Evolutionary conservation across 345 rosid genomes (phyloP).

Genomic region (Microcos paniculata): DNA sequence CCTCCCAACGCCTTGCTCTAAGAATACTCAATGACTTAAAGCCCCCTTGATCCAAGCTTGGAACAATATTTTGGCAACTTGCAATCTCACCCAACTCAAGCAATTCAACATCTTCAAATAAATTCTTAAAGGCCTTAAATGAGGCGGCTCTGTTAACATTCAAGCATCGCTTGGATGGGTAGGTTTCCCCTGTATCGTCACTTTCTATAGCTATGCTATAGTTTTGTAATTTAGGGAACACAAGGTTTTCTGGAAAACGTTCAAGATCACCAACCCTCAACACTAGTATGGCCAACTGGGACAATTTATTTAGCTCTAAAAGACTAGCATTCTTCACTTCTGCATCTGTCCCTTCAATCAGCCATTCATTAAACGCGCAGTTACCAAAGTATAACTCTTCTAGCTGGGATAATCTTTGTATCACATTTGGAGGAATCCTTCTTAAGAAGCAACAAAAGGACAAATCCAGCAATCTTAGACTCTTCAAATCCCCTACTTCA

Average conservation of each 20-base stretch:
- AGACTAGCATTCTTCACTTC: background rate
- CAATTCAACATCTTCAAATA: background rate
- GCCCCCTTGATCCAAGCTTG: background rate
- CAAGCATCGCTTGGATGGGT: background rate
- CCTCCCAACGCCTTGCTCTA: background rate
- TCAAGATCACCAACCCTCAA: background rate
- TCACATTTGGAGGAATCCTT: background rate
- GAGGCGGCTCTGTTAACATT: background rate
- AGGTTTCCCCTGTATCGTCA: background rate
- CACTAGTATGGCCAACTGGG: background rate
- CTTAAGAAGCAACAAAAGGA: background rate
- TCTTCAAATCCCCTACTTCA: too few species aligned
- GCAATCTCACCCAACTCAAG: background rate
- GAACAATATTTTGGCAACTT: background rate
- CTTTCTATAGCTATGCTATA: background rate
- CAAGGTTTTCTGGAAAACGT: background rate
- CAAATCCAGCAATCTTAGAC: conserved; percentile 15
- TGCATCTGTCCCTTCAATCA: too few species aligned
- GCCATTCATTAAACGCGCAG: background rate
- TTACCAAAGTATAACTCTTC: background rate
- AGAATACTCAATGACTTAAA: background rate
- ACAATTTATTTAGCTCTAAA: background rate
- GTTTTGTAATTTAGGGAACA: background rate
- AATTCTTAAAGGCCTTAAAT: background rate
- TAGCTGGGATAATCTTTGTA: background rate